Base-by-base conservation (phyloP, 2,329 filamentous ascomycete genomes). In the Botryotinia calthae region DNA sequence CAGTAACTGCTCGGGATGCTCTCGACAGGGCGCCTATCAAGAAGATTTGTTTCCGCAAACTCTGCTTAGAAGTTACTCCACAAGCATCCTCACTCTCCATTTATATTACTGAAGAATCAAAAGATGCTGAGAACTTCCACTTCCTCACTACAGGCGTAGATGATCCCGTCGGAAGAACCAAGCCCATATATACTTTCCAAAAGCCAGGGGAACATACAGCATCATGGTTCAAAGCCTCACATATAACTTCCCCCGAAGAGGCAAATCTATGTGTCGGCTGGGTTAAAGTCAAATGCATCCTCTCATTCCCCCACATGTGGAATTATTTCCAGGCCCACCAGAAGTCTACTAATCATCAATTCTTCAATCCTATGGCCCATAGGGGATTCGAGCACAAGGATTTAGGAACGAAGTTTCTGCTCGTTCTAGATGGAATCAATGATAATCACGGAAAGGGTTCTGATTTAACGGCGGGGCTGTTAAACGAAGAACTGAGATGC, bases 301-400 rank as follows among this genome's bases (percentile, higher is more conserved):
- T 68, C 18, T 58, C 48, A 1, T 68, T 67, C 42, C 67, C 67
- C 8, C 51, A 59, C n/a, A 70, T 62, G 56, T 70, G 67, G 67
- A 40, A 61, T 34, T 28, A 70, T 9, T 61, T 46, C 9, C 40
- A 18, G 12, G 54, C 16, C 2, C 48, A 16, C 0, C 10, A 25
- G 3, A 56, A 56, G 0, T 42, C 46, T 1, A 46, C 48, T 3
- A 20, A 59, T 20, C 37, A 59, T n/a, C 37, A 46, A 7, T 44
- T 46, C 22, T 70, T 46, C 18, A 56, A 46, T n/a, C 40, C 44
- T 22, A 70, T n/a, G 51, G 40, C 34, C 5, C 54, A 70, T 9
- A 44, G 37, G 7, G 67, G 40, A 22, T 70, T 70, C 12, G 16
- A 9, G 22, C 22, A 70, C 4, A 46, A n/a, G 20, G 40, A 34